Evolutionary conservation across 352 stramenopile genomes (phyloP).

Genomic region (Globisporangium middletonii): DNA sequence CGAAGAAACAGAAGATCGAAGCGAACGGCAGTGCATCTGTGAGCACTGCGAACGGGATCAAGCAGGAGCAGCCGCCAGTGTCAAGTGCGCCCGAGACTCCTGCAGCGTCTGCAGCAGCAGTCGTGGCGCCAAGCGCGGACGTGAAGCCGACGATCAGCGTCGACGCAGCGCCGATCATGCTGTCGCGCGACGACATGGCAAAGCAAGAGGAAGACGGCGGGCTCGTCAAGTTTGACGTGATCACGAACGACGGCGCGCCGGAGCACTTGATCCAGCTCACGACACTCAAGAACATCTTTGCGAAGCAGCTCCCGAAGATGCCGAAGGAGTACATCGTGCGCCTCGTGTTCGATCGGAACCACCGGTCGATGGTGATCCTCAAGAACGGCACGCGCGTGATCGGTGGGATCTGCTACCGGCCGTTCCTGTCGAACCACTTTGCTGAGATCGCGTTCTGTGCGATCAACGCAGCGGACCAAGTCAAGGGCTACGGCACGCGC

Average conservation of each 20-base stretch:
- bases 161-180: slow-evolving; percentile 35
- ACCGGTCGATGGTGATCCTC: slow-evolving; percentile 91
- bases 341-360: slow-evolving; percentile 96
- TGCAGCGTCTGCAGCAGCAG: neutral
- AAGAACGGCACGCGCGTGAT: slow-evolving; percentile 93
- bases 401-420: slow-evolving; percentile 97
- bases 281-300: slow-evolving; percentile 97
- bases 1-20: slow-evolving; percentile 12
- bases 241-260: slow-evolving; percentile 87
- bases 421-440: slow-evolving; percentile 94
- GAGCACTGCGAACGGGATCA: slow-evolving; percentile 1
- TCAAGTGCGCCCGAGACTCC: too few relatives aligned
- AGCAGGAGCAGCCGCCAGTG: neutral
- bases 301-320: slow-evolving; percentile 98
- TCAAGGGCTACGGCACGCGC: slow-evolving; percentile 96
- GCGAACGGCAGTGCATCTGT: neutral
- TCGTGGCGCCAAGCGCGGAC: neutral
- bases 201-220: slow-evolving; percentile 83
- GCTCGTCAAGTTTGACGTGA: slow-evolving; percentile 79
- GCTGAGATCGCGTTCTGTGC: slow-evolving; percentile 99
- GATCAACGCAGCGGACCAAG: slow-evolving; percentile 95
- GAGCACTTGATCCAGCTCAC: slow-evolving; percentile 92
- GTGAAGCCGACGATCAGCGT: neutral
- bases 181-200: slow-evolving; percentile 85
- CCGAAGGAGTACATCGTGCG: slow-evolving; percentile 99